Percentiles rank a stretch among this genome's conserved stretches.
phyloP scores from a whole-genome alignment of 2,329 filamentous ascomycete species.

The Aspergillus fischeri region DNA sequence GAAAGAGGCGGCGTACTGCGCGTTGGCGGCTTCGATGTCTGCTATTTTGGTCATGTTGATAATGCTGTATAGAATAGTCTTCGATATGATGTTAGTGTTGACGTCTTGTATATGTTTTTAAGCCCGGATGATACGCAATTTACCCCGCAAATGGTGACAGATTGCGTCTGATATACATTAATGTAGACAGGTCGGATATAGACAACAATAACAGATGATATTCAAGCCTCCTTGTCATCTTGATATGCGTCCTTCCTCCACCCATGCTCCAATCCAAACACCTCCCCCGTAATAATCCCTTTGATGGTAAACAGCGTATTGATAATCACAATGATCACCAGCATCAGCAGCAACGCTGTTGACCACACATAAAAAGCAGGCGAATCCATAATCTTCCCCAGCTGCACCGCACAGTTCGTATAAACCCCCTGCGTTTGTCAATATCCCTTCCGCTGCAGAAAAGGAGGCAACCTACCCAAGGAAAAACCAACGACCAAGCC shows the following conservation, averaged over 20 bases:
- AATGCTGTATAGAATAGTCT: too few relatives aligned
- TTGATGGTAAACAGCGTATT: slow-evolving; percentile 29
- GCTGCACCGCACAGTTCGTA: slow-evolving; percentile 35
- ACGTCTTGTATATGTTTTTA: background rate
- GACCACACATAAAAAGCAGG: slow-evolving; percentile 38
- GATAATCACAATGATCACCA: slow-evolving; percentile 33
- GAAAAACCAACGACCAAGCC: slow-evolving; percentile 38
- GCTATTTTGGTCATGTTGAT: background rate
- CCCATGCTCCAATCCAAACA: slow-evolving; percentile 27
- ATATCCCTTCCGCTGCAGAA: background rate
- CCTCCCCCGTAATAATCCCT: slow-evolving; percentile 25
- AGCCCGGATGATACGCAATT: background rate
- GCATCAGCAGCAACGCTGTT: slow-evolving; percentile 30
- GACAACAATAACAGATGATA: background rate
- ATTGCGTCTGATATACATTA: background rate
- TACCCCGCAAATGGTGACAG: background rate
- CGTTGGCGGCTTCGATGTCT: slow-evolving; percentile 52
- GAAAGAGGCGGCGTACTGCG: slow-evolving; percentile 56
- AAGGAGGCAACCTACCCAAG: slow-evolving; percentile 29
- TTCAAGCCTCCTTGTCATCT: background rate
- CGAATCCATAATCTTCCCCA: slow-evolving; percentile 38
- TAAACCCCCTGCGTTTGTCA: slow-evolving; percentile 32
- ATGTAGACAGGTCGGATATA: background rate
- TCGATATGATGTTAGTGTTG: too few relatives aligned
- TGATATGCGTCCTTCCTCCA: slow-evolving; percentile 11